These are phyloP conservation scores for Puccinia novopanici DNA, from an alignment of 1,284 basidiomycete species.

Conservation along the genomic window DNA sequence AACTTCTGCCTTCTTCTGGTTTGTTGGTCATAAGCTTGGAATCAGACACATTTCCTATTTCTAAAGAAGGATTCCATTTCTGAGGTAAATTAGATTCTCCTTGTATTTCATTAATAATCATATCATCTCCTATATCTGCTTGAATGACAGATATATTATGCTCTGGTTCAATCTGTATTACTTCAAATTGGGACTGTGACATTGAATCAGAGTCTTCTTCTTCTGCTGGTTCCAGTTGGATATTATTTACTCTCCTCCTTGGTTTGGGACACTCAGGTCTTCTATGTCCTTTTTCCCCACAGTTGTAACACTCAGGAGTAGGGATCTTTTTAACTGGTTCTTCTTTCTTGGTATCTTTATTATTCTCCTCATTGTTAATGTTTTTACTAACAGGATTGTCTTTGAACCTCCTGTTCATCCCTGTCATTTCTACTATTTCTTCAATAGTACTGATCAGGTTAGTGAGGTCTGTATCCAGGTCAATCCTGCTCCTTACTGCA, in stretches of 20 bases:
- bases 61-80: neutral
- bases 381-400: neutral
- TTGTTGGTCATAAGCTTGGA: neutral
- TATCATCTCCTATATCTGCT: slow-evolving; percentile 7
- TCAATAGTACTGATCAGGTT: neutral
- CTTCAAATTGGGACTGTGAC: neutral
- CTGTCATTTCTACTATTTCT: neutral
- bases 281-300: slow-evolving; percentile 9
- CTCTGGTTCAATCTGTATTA: neutral
- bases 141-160: neutral
- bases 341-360: slow-evolving; percentile 3
- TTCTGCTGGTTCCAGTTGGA: neutral
- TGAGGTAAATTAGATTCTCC: slow-evolving; percentile 16
- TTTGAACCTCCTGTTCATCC: neutral
- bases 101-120: neutral
- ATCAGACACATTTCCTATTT: slow-evolving; percentile 4
- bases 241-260: neutral
- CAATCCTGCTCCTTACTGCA: neutral
- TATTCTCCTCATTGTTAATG: neutral
- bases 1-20: neutral
- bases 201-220: neutral
- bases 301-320: slow-evolving; percentile 1
- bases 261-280: slow-evolving; percentile 5
- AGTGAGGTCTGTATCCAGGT: neutral
- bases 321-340: neutral